These are phyloP conservation scores for Choiromyces venosus DNA, from an alignment of 495 filamentous ascomycete genomes.

Conservation along the genomic window DNA sequence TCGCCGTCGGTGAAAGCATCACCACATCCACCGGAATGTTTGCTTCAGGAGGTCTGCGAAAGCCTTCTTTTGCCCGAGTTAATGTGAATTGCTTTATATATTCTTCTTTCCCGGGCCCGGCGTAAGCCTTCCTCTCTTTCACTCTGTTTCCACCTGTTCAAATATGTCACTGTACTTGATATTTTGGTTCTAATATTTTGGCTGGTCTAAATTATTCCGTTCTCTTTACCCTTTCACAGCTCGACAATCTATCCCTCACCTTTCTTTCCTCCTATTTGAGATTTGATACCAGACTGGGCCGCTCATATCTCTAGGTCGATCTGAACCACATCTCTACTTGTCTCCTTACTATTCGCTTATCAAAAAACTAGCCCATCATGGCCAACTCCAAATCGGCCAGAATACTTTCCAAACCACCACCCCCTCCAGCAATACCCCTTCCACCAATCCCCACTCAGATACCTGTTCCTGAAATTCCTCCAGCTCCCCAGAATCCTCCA, in stretches of 20 bases:
- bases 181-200: background rate
- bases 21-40: background rate
- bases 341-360: background rate
- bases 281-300: background rate
- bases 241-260: background rate
- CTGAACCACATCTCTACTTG: conserved; percentile 1
- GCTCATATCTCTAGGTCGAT: background rate
- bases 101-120: background rate
- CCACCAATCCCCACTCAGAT: background rate
- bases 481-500: background rate
- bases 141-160: background rate
- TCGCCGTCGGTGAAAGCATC: background rate
- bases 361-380: background rate
- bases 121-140: background rate
- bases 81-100: background rate
- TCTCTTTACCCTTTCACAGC: background rate
- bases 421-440: conserved; percentile 6
- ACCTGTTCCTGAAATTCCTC: background rate
- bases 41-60: background rate
- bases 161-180: background rate
- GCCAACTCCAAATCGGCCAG: conserved; percentile 4
- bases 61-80: background rate
- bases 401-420: conserved; percentile 9
- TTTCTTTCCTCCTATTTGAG: background rate
- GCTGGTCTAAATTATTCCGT: background rate